phyloP scores from a whole-genome alignment of 148 eudicot species.

The Fagopyrum tataricum region DNA sequence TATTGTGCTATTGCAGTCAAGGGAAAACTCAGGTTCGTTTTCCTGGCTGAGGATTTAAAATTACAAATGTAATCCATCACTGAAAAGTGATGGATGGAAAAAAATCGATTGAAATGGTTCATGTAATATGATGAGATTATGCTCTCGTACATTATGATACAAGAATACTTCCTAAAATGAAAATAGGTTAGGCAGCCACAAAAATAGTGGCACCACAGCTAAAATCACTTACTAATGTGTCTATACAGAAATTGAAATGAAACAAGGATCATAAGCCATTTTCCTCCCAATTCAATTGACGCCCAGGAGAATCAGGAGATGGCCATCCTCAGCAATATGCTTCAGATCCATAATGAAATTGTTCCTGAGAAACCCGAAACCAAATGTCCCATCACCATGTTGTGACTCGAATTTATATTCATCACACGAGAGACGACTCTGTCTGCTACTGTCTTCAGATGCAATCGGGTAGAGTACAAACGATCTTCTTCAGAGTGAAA shows the following conservation, averaged over 20 bases:
- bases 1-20: conserved; percentile 1
- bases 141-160: conserved; percentile 8
- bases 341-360: conserved; percentile 63
- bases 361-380: conserved; percentile 76
- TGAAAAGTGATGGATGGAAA: neutral
- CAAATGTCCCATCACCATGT: conserved; percentile 71
- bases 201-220: conserved; percentile 13
- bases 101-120: neutral
- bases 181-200: conserved; percentile 13
- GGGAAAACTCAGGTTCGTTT: neutral
- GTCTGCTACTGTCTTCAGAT: conserved; percentile 39
- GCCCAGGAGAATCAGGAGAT: conserved; percentile 46
- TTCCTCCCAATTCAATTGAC: conserved; percentile 22
- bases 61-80: conserved; percentile 11
- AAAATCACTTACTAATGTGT: conserved; percentile 8
- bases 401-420: conserved; percentile 69
- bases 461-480: conserved; percentile 57
- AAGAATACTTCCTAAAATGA: neutral
- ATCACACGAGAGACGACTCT: conserved; percentile 52
- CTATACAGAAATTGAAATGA: conserved; percentile 25
- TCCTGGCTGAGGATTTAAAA: neutral
- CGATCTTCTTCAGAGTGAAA: conserved; percentile 63
- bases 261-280: conserved; percentile 22
- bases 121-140: neutral
- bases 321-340: conserved; percentile 51